These are phyloP conservation scores for Pythium guiyangense DNA, from an alignment of 352 stramenopile species.

Conservation along the genomic window DNA sequence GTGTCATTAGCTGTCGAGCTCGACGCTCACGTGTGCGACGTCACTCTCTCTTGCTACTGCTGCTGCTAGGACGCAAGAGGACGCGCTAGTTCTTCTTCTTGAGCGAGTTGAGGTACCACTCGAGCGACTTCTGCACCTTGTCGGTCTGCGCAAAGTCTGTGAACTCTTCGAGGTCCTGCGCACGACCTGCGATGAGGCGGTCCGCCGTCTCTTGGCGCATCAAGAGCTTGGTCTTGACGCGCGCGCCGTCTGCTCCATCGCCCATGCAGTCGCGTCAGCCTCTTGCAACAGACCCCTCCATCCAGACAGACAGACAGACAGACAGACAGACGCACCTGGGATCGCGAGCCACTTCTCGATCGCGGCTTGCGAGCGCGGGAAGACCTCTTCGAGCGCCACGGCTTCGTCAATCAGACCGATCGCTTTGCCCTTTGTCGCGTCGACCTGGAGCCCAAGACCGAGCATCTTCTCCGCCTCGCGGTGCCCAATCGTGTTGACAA, in stretches of 20 bases:
- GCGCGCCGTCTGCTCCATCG: slow-evolving; percentile 42
- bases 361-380: slow-evolving; percentile 50
- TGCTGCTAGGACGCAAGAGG: neutral
- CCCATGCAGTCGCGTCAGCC: neutral
- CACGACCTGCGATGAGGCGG: slow-evolving; percentile 36
- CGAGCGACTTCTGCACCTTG: slow-evolving; percentile 80
- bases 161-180: slow-evolving; percentile 68
- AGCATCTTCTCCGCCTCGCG: slow-evolving; percentile 86
- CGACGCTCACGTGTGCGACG: too few species aligned
- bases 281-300: neutral
- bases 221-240: slow-evolving; percentile 68
- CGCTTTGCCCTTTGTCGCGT: slow-evolving; percentile 64
- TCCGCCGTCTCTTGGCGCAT: slow-evolving; percentile 77
- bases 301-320: neutral
- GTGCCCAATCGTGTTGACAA: slow-evolving; percentile 83
- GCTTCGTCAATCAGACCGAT: slow-evolving; percentile 81
- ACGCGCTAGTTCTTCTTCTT: slow-evolving; percentile 53
- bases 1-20: too few species aligned
- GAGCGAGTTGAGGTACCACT: slow-evolving; percentile 70
- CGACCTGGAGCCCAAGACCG: slow-evolving; percentile 69
- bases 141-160: slow-evolving; percentile 72
- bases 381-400: slow-evolving; percentile 68
- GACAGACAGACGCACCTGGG: slow-evolving; percentile 33
- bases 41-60: too few species aligned
- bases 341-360: slow-evolving; percentile 81